phyloP scores from a whole-genome alignment of 805 yeast species.

The Zygosaccharomyces kombuchaensis region DNA sequence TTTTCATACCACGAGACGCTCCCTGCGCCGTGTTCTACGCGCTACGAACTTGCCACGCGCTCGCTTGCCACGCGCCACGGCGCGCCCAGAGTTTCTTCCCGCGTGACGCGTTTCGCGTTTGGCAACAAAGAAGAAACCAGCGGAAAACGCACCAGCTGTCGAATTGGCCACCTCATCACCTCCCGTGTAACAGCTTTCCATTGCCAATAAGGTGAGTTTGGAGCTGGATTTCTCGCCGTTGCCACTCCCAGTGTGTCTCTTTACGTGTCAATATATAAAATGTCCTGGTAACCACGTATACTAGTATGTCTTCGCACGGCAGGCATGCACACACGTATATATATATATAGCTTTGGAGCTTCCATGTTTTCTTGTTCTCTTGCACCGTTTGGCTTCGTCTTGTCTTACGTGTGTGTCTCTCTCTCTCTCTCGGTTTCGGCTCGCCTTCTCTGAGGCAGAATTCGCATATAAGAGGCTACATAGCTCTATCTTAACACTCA shows the following conservation, averaged over 20 bases:
- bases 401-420: not conserved
- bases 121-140: not conserved
- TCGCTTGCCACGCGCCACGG: not conserved
- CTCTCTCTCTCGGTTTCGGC: conserved; percentile 6
- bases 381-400: not conserved
- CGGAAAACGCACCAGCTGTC: not conserved
- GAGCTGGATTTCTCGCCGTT: no score
- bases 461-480: conserved; percentile 5
- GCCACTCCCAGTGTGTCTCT: not conserved
- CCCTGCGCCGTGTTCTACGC: not conserved
- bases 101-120: not conserved
- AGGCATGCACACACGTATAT: no score
- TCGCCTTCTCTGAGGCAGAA: conserved; percentile 4
- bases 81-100: not conserved
- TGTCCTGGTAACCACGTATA: no score
- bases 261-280: not conserved
- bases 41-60: no score
- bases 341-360: no score
- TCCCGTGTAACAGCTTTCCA: no score
- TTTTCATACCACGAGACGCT: not conserved
- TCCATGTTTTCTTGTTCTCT: not conserved
- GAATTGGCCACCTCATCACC: no score
- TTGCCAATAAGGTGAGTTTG: no score
- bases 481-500: not conserved
- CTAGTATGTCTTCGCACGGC: no score